Evolutionary conservation across 495 filamentous ascomycete genomes (phyloP), one percentile per base, ranked within the genome.

Genomic region (Hyaloscypha bicolor): DNA sequence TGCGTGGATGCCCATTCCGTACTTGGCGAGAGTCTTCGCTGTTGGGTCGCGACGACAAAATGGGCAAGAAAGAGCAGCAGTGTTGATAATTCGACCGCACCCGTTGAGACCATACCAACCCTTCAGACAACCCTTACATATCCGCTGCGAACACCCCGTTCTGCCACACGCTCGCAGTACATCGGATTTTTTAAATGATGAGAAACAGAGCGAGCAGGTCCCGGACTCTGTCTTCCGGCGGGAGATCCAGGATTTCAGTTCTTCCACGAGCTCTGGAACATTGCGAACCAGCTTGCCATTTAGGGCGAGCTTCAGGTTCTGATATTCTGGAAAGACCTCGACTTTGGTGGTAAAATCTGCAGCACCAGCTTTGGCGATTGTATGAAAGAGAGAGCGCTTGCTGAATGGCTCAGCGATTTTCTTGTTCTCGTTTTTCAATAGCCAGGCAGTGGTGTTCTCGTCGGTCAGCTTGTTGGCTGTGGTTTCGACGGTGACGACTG

Each of bases 161-260:
- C 75, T 71, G 11, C 75, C 74, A 42, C 76, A 79, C 29, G 72
- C 72, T 1, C 63, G 60, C n/a, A 59, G 65, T 14, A 79, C 60
- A 19, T 67, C 65, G 3, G 59, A 59, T 22, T 75, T 71, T 32
- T 65, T 64, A 60, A 74, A 70, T 9, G 63, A 55, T 6, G 64
- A 69, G 79, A 81, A 79, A 69, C 80, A 83, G 12, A 81, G 75
- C 8, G 74, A 76, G 70, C 81, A 81, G 5, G 74, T 71, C 9
- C 69, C 73, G 16, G 67, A 31, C 52, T 75, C 72, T 9, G 76
- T 72, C 16, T 73, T 73, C 35, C 77, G 76, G n/a, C 73, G 62
- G 22, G 63, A 59, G 51, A 83, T 71, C 69, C 73, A 76, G 6
- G 64, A 64, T 64, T 74, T 51, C 11, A 83, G 74, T n/a, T 69